Base-by-base conservation (phyloP, 441 rosid genomes). In the Monsonia emarginata region DNA sequence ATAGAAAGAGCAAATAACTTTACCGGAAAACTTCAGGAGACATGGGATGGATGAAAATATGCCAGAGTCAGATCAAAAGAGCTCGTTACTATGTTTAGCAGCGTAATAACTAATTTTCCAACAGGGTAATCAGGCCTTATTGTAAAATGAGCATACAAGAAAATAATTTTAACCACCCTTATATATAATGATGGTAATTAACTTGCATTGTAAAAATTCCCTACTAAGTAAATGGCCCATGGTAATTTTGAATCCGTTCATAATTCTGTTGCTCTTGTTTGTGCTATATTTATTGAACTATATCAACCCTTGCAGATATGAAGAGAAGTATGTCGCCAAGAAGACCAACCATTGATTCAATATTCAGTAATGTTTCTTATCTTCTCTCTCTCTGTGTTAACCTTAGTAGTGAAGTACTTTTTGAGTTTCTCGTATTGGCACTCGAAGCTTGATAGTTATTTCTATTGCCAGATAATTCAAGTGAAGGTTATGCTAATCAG, bases 381-480 rank as follows among this genome's bases (percentile, higher is more conserved):
- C 10, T 38, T 30, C 9, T 31, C 26, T 27, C 26, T 5, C 54
- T 19, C 18, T 34, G 36, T 4, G 27, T 65, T 27, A n/a, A 21
- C 28, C 52, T 26, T 69, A 11, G 28, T 31, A 5, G 34, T 48
- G 25, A 48, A 42, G 67, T 26, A 28, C 52, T 69, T 62, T 2
- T 19, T 24, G n/a, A 7, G 34, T 65, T 68, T 50, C 63, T 65
- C 36, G 19, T 60, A 19, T 61, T 11, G 46, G 24, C 18, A 11
- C 25, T 19, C 46, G 46, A 24, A 16, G 64, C 30, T 19, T 44
- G 50, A 46, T 28, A 14, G 50, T 61, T 18, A 26, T 58, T 21
- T 28, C 64, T 57, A 31, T 71, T 14, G 73, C 75, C 81, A 88
- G 96, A 86, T 77, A 88, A 84, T 75, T 72, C 83, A 78, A 75